Evolutionary conservation across 2,329 filamentous ascomycete species (phyloP).

Genomic region (Orbilia ellipsospora): DNA sequence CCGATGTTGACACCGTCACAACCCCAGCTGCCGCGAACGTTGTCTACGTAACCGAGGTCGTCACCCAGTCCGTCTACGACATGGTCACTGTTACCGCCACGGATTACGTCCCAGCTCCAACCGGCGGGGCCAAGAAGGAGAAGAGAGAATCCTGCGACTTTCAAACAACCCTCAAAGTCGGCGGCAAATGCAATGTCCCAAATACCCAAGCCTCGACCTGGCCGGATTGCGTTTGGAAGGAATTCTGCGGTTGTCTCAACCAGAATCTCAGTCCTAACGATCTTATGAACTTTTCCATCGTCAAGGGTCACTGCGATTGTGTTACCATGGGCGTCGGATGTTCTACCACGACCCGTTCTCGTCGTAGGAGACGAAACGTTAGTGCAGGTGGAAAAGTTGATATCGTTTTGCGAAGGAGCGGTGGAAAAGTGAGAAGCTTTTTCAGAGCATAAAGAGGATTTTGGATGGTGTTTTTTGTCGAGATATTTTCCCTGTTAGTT

Average conservation of each 20-base stretch:
- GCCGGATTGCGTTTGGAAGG: slow-evolving; percentile 42
- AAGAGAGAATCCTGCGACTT: slow-evolving; percentile 24
- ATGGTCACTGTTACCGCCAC: slow-evolving; percentile 29
- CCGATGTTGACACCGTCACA: slow-evolving; percentile 11
- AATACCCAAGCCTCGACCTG: slow-evolving; percentile 30
- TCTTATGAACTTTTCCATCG: slow-evolving; percentile 42
- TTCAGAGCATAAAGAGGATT: slow-evolving; percentile 3
- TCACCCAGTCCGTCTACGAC: slow-evolving; percentile 25
- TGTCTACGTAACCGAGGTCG: slow-evolving; percentile 32
- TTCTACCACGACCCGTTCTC: slow-evolving; percentile 1
- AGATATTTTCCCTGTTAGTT: not conserved
- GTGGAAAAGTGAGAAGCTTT: not conserved
- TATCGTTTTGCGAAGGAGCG: slow-evolving; percentile 31
- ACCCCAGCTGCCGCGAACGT: not conserved
- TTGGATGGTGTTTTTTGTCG: slow-evolving; percentile 15
- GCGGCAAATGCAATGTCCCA: slow-evolving; percentile 27
- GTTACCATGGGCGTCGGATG: slow-evolving; percentile 34
- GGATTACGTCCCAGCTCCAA: slow-evolving; percentile 6
- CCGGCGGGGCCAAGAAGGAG: not conserved
- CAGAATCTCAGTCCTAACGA: slow-evolving; percentile 36
- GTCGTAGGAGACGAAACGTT: slow-evolving; percentile 23
- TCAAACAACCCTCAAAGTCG: slow-evolving; percentile 31
- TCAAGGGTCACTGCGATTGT: slow-evolving; percentile 54
- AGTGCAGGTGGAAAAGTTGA: slow-evolving; percentile 2
- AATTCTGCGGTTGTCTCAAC: slow-evolving; percentile 46